Evolutionary conservation across 257 asterid species (phyloP), one percentile per base, ranked within the genome.

Genomic region (Perilla frutescens): DNA sequence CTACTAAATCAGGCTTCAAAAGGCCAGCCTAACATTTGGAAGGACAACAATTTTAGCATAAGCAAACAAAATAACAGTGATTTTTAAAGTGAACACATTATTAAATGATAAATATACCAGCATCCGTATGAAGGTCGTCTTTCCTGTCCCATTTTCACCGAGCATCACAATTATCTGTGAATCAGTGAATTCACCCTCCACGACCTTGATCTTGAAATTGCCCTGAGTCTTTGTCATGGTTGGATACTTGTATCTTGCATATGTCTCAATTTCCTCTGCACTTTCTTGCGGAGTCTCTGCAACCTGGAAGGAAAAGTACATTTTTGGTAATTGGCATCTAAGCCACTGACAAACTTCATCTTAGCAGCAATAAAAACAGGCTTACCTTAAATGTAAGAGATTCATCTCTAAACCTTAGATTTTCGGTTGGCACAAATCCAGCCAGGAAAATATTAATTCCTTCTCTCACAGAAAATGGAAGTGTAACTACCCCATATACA

Each of bases 121-220:
- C 99, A 95, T 89, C 59, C 98, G 81, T 74, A 95, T 95, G 64
- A 95, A 95, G 73, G 99, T 95, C 0, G 99, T 95, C 85, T 95
- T 95, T 62, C 99, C 99, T 13, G 98, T 95, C 56, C 99, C 99
- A 75, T 95, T 95, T 84, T 95, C 99, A 69, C 99, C 99, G 60
- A 95, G 98, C 99, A 95, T 95, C 76, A 95, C 99, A 81, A 95
- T 62, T n/a, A 95, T 95, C 80, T 95, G 99, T 32, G 99, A 95
- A 77, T 95, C 99, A 20, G 99, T 92, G 80, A 95, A 95, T 84
- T 95, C 99, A 49, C 99, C 99, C 90, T 95, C 97, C 66, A 81
- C 10, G 32, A 90, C 99, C 87, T 90, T 91, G 62, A 94, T 97
- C 75, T 54, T 87, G 87, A 94, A 94, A 83, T 90, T 89, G 3